These are phyloP conservation scores for Cyberlindnera mycetangii DNA, from an alignment of 805 yeast genomes.

Conservation along the genomic window DNA sequence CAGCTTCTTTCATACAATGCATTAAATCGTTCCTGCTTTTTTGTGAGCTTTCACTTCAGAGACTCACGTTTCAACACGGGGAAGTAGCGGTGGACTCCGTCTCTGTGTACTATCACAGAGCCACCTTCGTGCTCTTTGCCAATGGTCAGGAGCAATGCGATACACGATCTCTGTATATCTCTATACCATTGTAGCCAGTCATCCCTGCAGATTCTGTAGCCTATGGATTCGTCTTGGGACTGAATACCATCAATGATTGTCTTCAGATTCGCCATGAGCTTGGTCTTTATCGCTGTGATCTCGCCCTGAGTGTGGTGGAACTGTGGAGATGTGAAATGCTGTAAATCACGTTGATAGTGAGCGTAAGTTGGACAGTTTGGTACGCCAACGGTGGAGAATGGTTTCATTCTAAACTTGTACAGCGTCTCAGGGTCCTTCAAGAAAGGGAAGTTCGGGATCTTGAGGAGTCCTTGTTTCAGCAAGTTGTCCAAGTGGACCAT, in stretches of 20 bases:
- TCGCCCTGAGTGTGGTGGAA: slow-evolving; percentile 8
- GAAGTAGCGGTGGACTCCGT: slow-evolving; percentile 44
- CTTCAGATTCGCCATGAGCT: slow-evolving; percentile 11
- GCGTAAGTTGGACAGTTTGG: slow-evolving; percentile 54
- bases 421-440: slow-evolving; percentile 31
- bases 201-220: slow-evolving; percentile 27
- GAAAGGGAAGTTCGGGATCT: slow-evolving; percentile 27
- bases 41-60: not conserved
- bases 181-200: slow-evolving; percentile 32
- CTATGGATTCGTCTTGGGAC: slow-evolving; percentile 20
- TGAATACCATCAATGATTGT: slow-evolving; percentile 19
- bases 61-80: slow-evolving; percentile 33
- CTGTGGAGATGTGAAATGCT: slow-evolving; percentile 8
- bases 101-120: slow-evolving; percentile 28
- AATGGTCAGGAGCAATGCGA: slow-evolving; percentile 25
- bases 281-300: slow-evolving; percentile 5
- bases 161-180: slow-evolving; percentile 29
- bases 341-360: slow-evolving; percentile 24
- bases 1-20: not conserved
- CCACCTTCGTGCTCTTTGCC: slow-evolving; percentile 14
- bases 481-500: slow-evolving; percentile 31
- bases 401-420: slow-evolving; percentile 66
- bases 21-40: not conserved
- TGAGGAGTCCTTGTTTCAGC: slow-evolving; percentile 26
- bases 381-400: slow-evolving; percentile 75